Evolutionary conservation across 805 yeast genomes (phyloP), one percentile per base, ranked within the genome.

Genomic region (Wickerhamiella nectarea): DNA sequence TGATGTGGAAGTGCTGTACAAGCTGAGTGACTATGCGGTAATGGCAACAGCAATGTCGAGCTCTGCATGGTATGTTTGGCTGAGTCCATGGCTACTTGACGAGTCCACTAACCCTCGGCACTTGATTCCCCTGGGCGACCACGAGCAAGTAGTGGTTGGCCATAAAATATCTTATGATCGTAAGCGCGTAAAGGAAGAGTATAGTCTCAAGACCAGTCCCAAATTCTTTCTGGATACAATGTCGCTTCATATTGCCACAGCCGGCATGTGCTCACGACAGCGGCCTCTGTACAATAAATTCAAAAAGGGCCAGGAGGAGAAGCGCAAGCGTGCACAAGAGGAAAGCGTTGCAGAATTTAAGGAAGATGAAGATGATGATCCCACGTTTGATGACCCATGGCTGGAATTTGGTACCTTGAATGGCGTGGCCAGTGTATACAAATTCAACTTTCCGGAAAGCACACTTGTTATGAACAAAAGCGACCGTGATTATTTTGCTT

Each of bases 251-350:
- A 75, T 87, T 26, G 93, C 97, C 1, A 74, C 78, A 0, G 75
- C 80, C 41, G 99, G 99, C 0, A 79, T 91, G 73, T 84, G 95
- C 58, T 83, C 96, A 2, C 76, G 83, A 52, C 98, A 91, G 56
- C 63, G 97, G 48, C 80, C 85, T 0, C 68, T 72, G 14, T 91
- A 91, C 82, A 59, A 73, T 52, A 76, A 56, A 35, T 45, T 50
- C 25, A 59, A 62, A 48, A 37, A 42, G 43, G 15, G 14, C 14
- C 14, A 29, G 5, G 15, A 29, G 31, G 31, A 28, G 31, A 28
- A 28, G 31, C 31, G 31, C 5, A 44, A 55, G 47, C 45, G 57
- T 50, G 43, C 29, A 24, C 39, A 28, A 39, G 6, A 37, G 45
- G 43, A 20, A 9, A 34, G 40, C 4, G 31, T 26, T 19, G 50